Percentiles rank a stretch among this genome's conserved stretches.
Evolutionary conservation across 2,329 filamentous ascomycete species (phyloP).

Genomic region (Colletotrichum truncatum): DNA sequence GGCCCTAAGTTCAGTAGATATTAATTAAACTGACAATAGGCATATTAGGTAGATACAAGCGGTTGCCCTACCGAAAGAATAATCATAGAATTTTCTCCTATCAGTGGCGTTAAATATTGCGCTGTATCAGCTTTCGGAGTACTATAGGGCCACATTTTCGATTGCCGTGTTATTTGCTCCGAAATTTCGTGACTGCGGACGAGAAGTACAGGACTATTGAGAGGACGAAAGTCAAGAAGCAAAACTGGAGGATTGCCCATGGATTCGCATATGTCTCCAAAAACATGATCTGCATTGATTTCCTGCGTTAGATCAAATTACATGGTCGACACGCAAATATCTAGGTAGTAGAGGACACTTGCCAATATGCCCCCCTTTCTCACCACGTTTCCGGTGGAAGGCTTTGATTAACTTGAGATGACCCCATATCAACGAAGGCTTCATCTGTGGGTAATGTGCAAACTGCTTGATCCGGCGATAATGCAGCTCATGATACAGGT

Average conservation of each 20-base stretch:
- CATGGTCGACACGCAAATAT: background rate
- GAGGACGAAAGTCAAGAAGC: constrained; percentile 45
- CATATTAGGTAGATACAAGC: too few species aligned
- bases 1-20: background rate
- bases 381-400: background rate
- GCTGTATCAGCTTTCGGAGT: constrained; percentile 42
- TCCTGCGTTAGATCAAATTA: too few species aligned
- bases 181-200: constrained; percentile 44
- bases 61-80: too few species aligned
- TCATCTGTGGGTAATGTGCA: constrained; percentile 14
- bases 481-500: constrained; percentile 2
- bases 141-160: constrained; percentile 42
- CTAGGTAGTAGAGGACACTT: background rate
- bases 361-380: constrained; percentile 10
- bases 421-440: constrained; percentile 20
- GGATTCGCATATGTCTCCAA: constrained; percentile 37
- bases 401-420: constrained; percentile 12
- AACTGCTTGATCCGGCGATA: constrained; percentile 25
- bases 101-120: constrained; percentile 34
- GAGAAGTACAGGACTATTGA: constrained; percentile 41
- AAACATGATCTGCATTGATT: constrained; percentile 37
- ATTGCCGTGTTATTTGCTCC: constrained; percentile 45
- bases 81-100: constrained; percentile 33
- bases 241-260: constrained; percentile 44
- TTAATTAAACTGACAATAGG: too few species aligned